phyloP scores from a whole-genome alignment of 208 protist species.

The Angomonas ambiguus region DNA sequence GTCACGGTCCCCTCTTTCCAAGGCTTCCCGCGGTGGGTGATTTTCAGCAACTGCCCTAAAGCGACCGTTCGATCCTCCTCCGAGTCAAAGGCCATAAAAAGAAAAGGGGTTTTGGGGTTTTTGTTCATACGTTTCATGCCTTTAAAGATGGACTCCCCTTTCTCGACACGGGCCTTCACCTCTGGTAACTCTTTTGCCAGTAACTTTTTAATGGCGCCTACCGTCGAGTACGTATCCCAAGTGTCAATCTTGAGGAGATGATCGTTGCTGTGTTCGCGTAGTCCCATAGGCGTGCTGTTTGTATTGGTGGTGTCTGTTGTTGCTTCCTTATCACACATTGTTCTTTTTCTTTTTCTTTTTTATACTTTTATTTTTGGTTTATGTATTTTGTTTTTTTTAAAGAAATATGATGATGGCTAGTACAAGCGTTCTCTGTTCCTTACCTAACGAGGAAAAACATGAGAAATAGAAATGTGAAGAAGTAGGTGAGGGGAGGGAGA shows the following conservation, averaged over 20 bases:
- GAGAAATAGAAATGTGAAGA: background rate
- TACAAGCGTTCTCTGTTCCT: no score
- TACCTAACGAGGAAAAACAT: no score
- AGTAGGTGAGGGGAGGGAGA: background rate
- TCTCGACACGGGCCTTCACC: background rate
- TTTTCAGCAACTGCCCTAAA: slow-evolving; percentile 28
- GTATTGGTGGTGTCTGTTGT: background rate
- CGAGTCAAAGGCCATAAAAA: slow-evolving; percentile 82
- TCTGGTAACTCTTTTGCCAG: slow-evolving; percentile 58
- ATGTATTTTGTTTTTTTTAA: background rate
- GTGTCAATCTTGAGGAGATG: slow-evolving; percentile 89
- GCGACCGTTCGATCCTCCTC: slow-evolving; percentile 47
- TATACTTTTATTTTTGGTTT: no score
- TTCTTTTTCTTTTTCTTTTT: background rate
- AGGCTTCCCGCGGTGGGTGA: slow-evolving; percentile 43
- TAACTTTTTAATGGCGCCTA: slow-evolving; percentile 59
- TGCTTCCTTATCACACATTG: background rate
- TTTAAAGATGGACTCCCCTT: slow-evolving; percentile 44
- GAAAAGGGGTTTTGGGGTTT: slow-evolving; percentile 62
- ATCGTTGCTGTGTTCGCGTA: slow-evolving; percentile 79
- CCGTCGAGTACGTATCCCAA: slow-evolving; percentile 78
- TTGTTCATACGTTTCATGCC: slow-evolving; percentile 83
- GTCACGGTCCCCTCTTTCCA: slow-evolving; percentile 60
- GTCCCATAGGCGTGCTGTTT: slow-evolving; percentile 16
- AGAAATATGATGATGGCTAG: background rate